These are phyloP conservation scores for Pseudogymnoascus sp. DNA, from an alignment of 2,329 filamentous ascomycete genomes.

Conservation along the genomic window DNA sequence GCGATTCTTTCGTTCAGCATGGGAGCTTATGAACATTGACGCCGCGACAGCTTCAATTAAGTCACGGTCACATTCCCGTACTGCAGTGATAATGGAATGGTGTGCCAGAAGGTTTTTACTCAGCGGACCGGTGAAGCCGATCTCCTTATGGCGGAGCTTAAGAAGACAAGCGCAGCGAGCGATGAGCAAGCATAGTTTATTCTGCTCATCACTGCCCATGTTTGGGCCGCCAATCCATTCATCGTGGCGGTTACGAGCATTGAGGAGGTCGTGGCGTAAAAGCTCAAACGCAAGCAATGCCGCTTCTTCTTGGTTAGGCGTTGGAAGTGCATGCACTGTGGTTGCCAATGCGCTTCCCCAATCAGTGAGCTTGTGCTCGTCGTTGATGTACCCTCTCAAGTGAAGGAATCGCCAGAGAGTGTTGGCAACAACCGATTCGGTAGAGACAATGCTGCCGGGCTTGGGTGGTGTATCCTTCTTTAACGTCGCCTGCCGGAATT, in stretches of 20 bases:
- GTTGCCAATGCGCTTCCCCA: slow-evolving; percentile 77
- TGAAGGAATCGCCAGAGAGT: slow-evolving; percentile 84
- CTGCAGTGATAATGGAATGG: slow-evolving; percentile 71
- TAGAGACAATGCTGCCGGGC: slow-evolving; percentile 42
- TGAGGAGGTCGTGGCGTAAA: slow-evolving; percentile 69
- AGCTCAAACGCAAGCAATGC: slow-evolving; percentile 80
- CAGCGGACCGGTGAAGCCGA: slow-evolving; percentile 89
- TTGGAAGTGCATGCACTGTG: slow-evolving; percentile 54
- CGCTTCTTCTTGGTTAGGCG: slow-evolving; percentile 58
- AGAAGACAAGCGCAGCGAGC: slow-evolving; percentile 79
- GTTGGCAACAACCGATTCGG: slow-evolving; percentile 63
- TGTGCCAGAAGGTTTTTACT: slow-evolving; percentile 84
- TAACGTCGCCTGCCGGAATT: slow-evolving; percentile 63
- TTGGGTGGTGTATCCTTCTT: slow-evolving; percentile 39
- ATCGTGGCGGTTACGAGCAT: slow-evolving; percentile 52
- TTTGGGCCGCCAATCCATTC: slow-evolving; percentile 48
- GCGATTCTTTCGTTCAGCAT: slow-evolving; percentile 61
- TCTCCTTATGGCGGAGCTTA: slow-evolving; percentile 70
- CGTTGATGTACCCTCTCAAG: slow-evolving; percentile 75
- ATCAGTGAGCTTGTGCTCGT: slow-evolving; percentile 66
- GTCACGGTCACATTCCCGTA: slow-evolving; percentile 73
- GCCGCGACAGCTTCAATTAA: slow-evolving; percentile 75
- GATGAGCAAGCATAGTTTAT: slow-evolving; percentile 69
- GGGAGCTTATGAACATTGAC: slow-evolving; percentile 72
- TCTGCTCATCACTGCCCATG: slow-evolving; percentile 60